A percentile compares a stretch with the other conserved stretches of the same genome.
These are phyloP conservation scores for Pseudozyma flocculosa DNA, from an alignment of 1,284 basidiomycete species.

Conservation along the genomic window DNA sequence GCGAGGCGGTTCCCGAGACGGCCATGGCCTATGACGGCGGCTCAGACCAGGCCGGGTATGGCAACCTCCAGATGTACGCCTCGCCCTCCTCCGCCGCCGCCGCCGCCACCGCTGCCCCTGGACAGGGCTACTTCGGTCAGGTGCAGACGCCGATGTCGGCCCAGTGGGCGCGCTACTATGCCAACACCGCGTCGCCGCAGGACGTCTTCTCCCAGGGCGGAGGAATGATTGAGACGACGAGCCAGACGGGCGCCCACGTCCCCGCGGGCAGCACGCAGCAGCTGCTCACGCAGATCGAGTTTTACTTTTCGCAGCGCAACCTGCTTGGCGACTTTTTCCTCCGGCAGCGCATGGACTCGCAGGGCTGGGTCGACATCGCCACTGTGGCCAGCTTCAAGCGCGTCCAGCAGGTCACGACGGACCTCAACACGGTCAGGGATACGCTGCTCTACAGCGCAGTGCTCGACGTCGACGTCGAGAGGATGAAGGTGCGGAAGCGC, in stretches of 20 bases:
- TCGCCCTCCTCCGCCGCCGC: background rate
- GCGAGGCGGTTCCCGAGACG: background rate
- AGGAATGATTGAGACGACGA: background rate
- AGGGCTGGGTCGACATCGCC: constrained; percentile 47
- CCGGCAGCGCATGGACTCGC: constrained; percentile 43
- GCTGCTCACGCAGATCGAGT: constrained; percentile 51
- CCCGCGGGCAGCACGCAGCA: constrained; percentile 19
- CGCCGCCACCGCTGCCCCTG: background rate
- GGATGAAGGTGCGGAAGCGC: constrained; percentile 25
- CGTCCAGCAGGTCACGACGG: constrained; percentile 24
- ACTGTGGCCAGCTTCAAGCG: constrained; percentile 45
- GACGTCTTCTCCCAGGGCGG: background rate
- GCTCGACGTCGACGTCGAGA: constrained; percentile 36
- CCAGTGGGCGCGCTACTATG: background rate
- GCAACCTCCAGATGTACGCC: background rate
- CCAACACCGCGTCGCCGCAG: background rate
- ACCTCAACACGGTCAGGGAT: constrained; percentile 22
- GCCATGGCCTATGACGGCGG: background rate
- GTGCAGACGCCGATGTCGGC: background rate
- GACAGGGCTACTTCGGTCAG: background rate
- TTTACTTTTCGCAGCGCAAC: constrained; percentile 53
- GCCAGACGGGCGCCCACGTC: constrained; percentile 11
- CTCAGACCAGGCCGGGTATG: background rate
- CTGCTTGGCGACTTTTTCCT: constrained; percentile 50
- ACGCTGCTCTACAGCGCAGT: constrained; percentile 28